A percentile compares a stretch with the other conserved stretches of the same genome.
These are phyloP conservation scores for Populus ilicifolia DNA, from an alignment of 345 rosid species.

Conservation along the genomic window DNA sequence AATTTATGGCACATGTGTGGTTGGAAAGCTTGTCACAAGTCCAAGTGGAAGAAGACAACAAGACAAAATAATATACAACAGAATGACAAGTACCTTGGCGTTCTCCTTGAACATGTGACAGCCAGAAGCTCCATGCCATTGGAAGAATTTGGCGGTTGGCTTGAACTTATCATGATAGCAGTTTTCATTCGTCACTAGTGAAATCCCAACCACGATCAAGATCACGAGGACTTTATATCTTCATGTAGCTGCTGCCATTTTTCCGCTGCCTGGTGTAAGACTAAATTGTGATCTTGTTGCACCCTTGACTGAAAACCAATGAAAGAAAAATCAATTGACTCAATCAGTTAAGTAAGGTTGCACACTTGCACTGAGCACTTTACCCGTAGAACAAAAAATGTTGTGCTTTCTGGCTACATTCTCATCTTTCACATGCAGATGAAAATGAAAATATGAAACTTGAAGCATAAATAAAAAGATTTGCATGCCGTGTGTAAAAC, in stretches of 20 bases:
- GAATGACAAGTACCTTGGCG: not conserved
- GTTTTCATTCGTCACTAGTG: too few relatives aligned
- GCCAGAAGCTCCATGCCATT: not conserved
- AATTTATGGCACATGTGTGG: too few relatives aligned
- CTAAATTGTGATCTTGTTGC: slow-evolving; percentile 15
- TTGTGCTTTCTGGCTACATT: too few relatives aligned
- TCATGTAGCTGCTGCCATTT: slow-evolving; percentile 24
- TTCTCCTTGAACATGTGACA: slow-evolving; percentile 7
- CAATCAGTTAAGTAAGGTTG: not conserved
- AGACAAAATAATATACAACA: too few relatives aligned
- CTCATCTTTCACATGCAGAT: too few relatives aligned
- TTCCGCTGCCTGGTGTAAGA: slow-evolving; percentile 19
- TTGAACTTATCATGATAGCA: not conserved
- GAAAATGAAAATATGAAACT: too few relatives aligned
- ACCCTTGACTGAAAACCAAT: slow-evolving; percentile 27
- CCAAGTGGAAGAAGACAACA: too few relatives aligned
- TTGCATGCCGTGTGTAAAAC: too few relatives aligned
- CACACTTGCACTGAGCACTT: not conserved
- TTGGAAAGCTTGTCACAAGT: too few relatives aligned
- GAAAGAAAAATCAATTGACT: slow-evolving; percentile 10
- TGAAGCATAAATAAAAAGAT: too few relatives aligned
- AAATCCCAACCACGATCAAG: too few relatives aligned
- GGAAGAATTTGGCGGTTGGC: not conserved
- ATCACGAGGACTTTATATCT: not conserved
- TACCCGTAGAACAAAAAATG: too few relatives aligned